Base-by-base conservation (phyloP, 805 yeast species). In the Yarrowia alimentaria region DNA sequence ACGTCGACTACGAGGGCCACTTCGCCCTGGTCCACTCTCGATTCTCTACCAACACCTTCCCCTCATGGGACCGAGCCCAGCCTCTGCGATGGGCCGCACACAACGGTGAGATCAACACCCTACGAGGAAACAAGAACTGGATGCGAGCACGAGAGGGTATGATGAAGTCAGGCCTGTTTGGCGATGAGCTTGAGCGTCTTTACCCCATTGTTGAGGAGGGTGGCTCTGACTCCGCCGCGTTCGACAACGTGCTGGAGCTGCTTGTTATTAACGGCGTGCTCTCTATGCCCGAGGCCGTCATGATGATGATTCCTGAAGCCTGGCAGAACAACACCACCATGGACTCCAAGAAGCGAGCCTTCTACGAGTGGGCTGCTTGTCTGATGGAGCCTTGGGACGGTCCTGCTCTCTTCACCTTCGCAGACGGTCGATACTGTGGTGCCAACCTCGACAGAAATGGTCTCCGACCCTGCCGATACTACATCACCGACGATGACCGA, bases 321-420 rank as follows among this genome's bases (percentile, higher is more conserved):
- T 89, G 96, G 93, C 97, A 91, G 69, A 85, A 85, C 65, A 93
- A 90, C 68, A 60, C 62, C 48, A 68, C 77, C 57, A 89, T 91
- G 85, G 96, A 91, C 67, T 87, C 95, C 52, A 83, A 85, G 67
- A 85, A 90, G 72, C 81, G 78, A 61, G 97, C 98, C 0, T 91
- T 94, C 69, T 91, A 91, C 71, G 97, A 93, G 68, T 91, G 98
- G 98, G 98, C 97, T 40, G 96, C 98, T 10, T 89, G 97, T 71
- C 72, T 91, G 58, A 93, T 93, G 96, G 99, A 91, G 72, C 98
- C 98, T 7, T 91, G 99, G 99, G 99, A 91, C 71, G 99, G 99
- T 58, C 99, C 99, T 14, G 98, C 98, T 26, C 73, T 93, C 59
- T 86, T 91, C 73, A 89, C 95, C 22, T 93, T 91, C 68, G 91